Percentiles rank a stretch among this genome's conserved stretches.
phyloP scores from a whole-genome alignment of 352 stramenopile species.

The Globisporangium recalcitrans region DNA sequence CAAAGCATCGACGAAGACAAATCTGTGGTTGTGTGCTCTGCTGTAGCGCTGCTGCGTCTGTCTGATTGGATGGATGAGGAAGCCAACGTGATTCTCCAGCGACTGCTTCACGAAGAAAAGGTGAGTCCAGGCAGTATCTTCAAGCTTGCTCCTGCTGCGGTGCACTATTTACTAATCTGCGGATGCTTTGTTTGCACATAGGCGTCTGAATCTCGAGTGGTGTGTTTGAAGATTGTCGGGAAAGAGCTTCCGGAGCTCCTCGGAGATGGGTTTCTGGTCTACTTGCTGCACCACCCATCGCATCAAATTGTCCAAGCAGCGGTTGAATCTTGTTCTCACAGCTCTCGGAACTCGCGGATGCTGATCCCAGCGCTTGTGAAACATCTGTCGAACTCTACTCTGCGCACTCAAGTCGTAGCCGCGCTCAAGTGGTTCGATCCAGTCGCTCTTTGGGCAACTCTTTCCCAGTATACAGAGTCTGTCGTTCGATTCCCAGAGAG shows the following conservation, averaged over 20 bases:
- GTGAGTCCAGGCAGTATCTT: slow-evolving; percentile 23
- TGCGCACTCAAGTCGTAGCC: slow-evolving; percentile 62
- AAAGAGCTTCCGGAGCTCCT: slow-evolving; percentile 78
- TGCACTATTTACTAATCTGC: background rate
- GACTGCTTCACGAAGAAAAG: slow-evolving; percentile 75
- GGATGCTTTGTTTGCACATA: slow-evolving; percentile 14
- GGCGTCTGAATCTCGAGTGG: slow-evolving; percentile 60
- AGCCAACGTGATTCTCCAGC: slow-evolving; percentile 72
- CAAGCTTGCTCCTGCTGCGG: too few species aligned
- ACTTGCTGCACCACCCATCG: slow-evolving; percentile 72
- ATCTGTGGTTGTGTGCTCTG: slow-evolving; percentile 63
- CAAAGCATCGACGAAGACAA: slow-evolving; percentile 54
- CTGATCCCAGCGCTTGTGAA: slow-evolving; percentile 80
- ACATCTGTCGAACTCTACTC: slow-evolving; percentile 56
- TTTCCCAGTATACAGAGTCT: slow-evolving; percentile 65
- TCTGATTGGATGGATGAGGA: slow-evolving; percentile 87
- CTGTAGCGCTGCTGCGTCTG: slow-evolving; percentile 62
- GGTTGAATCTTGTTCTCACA: slow-evolving; percentile 77
- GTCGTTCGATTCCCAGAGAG: slow-evolving; percentile 18
- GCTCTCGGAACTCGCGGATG: slow-evolving; percentile 72
- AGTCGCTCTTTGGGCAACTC: slow-evolving; percentile 50
- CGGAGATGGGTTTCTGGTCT: slow-evolving; percentile 79
- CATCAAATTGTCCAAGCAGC: slow-evolving; percentile 70
- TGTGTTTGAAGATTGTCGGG: slow-evolving; percentile 78
- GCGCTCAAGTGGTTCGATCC: slow-evolving; percentile 71